Conservation (phyloP, 1,284 basidiomycete genomes). For the Dichomitus squalens region DNA sequence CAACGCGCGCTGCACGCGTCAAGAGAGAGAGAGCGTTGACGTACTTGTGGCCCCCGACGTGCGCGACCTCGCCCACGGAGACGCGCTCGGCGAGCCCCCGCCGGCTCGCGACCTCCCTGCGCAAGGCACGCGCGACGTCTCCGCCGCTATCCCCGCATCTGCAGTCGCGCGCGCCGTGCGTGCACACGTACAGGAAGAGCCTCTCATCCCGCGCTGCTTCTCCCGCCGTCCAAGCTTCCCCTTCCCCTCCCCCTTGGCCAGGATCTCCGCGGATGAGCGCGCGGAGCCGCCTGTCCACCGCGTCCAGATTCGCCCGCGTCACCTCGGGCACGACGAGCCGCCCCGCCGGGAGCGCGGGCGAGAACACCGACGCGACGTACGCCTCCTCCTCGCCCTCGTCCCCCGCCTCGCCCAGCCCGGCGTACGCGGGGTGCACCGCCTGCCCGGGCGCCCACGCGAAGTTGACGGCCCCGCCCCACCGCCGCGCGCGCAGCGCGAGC, state of each 20-base stretch:
- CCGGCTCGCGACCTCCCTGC: slow-evolving; percentile 30
- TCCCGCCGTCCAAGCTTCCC: not conserved
- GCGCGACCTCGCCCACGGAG: slow-evolving; percentile 66
- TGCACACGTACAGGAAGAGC: slow-evolving; percentile 56
- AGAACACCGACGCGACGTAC: slow-evolving; percentile 53
- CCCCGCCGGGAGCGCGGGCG: slow-evolving; percentile 36
- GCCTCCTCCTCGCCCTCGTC: slow-evolving; percentile 2
- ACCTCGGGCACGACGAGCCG: slow-evolving; percentile 51
- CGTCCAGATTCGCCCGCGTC: slow-evolving; percentile 49
- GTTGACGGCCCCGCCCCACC: slow-evolving; percentile 60
- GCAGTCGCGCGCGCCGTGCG: slow-evolving; percentile 39
- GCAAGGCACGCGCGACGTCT: slow-evolving; percentile 42
- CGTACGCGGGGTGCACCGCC: slow-evolving; percentile 15
- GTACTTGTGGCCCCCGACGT: slow-evolving; percentile 86
- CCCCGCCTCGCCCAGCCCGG: slow-evolving; percentile 19
- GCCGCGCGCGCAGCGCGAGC: slow-evolving; percentile 44
- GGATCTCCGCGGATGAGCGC: slow-evolving; percentile 30
- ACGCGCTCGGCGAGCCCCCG: slow-evolving; percentile 26
- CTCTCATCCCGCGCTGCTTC: not conserved
- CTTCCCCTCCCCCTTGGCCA: not conserved
- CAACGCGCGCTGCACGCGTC: not conserved
- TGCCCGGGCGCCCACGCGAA: slow-evolving; percentile 53
- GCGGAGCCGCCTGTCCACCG: slow-evolving; percentile 42
- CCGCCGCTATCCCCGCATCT: slow-evolving; percentile 69
- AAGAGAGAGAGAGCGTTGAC: slow-evolving; percentile 30